Evolutionary conservation across 2,329 filamentous ascomycete species (phyloP).

Genomic region (Paecilomyces sp.): DNA sequence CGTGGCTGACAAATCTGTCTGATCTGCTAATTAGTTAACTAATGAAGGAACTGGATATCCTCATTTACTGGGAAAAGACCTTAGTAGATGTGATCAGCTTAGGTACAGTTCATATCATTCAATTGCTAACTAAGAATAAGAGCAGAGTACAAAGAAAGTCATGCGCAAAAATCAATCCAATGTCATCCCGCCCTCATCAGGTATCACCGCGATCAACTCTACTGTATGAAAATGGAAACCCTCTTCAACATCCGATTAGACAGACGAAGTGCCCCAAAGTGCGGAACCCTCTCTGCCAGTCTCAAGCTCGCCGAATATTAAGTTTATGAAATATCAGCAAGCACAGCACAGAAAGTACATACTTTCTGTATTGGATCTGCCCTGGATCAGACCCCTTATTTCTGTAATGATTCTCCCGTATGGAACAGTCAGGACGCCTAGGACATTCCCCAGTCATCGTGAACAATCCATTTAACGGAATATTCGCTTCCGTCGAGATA

Average conservation of each 20-base stretch:
- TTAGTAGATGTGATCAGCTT: not conserved
- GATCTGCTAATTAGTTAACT: not conserved
- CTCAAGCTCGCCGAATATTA: not conserved
- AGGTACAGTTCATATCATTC: not conserved
- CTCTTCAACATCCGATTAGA: not conserved
- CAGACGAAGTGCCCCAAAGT: not conserved
- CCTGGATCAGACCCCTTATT: not conserved
- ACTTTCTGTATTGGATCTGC: not conserved
- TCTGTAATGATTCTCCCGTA: not conserved
- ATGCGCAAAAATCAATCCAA: not conserved
- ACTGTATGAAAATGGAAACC: not conserved
- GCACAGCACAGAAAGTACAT: not conserved
- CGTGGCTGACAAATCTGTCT: not conserved
- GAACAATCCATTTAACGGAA: not conserved
- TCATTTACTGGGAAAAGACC: too few relatives aligned
- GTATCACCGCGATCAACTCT: not conserved
- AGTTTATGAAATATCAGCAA: not conserved
- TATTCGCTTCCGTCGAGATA: not conserved
- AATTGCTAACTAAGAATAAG: not conserved
- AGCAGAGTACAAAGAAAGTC: not conserved
- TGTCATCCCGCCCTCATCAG: not conserved
- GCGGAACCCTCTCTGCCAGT: not conserved
- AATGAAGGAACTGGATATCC: not conserved
- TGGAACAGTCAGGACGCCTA: not conserved
- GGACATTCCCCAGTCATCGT: not conserved